Evolutionary conservation across 2,329 filamentous ascomycete genomes (phyloP), one percentile per base, ranked within the genome.

Genomic region (Chlorencoelia australis): DNA sequence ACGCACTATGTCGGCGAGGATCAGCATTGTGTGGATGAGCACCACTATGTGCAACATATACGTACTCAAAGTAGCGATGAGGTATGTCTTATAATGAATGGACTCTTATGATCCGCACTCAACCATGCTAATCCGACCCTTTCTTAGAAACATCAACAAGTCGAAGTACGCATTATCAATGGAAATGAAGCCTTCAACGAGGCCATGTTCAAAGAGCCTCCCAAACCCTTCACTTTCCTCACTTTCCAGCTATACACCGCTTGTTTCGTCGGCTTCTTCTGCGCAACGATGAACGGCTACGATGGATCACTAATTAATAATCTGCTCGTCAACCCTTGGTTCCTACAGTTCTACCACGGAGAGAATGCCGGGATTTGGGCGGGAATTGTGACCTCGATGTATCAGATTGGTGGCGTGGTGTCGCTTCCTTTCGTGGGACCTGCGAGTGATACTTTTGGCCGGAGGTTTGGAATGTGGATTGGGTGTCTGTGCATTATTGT

Each of bases 101-200:
- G 28, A 7, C 19, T 16, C 7, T 13, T 5, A 8, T 11, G 7
- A 5, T 14, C n/a, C 15, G 14, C 15, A 19, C 3, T 24, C 11
- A 15, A 26, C 27, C 35, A 29, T 35, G 30, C 21, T 37, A 16
- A 41, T 17, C 16, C 5, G 14, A 13, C 13, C 7, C 13, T 13
- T 6, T 11, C 15, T 30, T 21, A 54, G 51, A 54, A 54, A 49
- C 49, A 52, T 42, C 45, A 39, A 9, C 48, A 54, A 34, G 52
- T 54, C 27, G 50, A 52, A 36, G 45, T 51, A 46, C 68, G 64
- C 46, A 58, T 68, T 39, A 59, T 73, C 47, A 59, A 51, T 16
- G 71, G 71, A 42, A 66, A 65, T 45, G 67, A 70, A 45, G 68
- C 69, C 33, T 73, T 66, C 55, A 64, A 68, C 45, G 66, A 74